phyloP scores from a whole-genome alignment of 345 rosid species.

The Salix dunnii region DNA sequence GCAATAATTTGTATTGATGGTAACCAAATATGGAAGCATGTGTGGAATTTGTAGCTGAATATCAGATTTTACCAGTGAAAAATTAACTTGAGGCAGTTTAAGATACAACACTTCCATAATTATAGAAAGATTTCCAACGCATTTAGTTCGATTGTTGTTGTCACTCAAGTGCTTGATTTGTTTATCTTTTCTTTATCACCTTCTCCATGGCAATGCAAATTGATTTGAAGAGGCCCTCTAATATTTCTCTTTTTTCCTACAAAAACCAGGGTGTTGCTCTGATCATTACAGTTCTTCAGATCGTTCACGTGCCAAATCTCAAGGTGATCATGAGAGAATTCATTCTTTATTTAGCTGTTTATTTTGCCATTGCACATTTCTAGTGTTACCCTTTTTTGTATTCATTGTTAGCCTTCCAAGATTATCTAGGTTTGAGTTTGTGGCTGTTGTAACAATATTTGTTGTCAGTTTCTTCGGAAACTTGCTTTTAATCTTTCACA shows the following conservation, averaged over 20 bases:
- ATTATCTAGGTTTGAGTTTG: background rate
- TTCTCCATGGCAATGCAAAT: background rate
- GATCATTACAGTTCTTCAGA: constrained; percentile 94
- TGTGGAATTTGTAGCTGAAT: background rate
- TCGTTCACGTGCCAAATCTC: constrained; percentile 88
- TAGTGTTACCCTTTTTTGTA: background rate
- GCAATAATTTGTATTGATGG: background rate
- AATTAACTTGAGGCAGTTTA: background rate
- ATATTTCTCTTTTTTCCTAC: constrained; percentile 9
- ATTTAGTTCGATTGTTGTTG: background rate
- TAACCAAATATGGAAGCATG: background rate
- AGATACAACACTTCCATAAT: background rate
- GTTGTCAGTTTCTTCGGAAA: background rate
- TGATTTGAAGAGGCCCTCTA: constrained; percentile 4
- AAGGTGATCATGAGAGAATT: constrained; percentile 49
- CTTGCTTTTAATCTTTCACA: background rate
- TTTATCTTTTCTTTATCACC: background rate
- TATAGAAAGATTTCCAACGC: background rate
- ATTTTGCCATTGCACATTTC: background rate
- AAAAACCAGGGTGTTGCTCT: constrained; percentile 78
- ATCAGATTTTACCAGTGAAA: background rate
- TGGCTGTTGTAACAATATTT: background rate
- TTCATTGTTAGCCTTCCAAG: background rate
- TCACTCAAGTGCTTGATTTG: background rate
- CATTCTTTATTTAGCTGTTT: constrained; percentile 10